Conservation (phyloP, 352 stramenopile species). For the Thalassiosira exigua region DNA sequence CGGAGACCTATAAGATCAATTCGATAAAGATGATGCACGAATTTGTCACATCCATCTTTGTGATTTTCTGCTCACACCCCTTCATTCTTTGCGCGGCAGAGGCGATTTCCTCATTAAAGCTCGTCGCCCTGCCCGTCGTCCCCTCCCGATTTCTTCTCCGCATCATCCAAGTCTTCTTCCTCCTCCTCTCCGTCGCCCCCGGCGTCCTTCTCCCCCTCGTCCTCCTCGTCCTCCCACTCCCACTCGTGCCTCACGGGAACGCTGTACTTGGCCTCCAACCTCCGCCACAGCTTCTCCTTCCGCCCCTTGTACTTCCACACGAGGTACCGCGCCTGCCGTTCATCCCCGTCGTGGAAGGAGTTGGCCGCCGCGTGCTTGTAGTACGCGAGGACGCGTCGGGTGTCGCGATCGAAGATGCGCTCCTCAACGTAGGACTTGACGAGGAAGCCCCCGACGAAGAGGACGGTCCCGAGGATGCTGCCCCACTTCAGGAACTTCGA, state of each 20-base stretch:
- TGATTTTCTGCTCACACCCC: too few species aligned
- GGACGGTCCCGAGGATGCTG: conserved; percentile 64
- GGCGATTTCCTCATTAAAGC: conserved; percentile 40
- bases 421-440: conserved; percentile 83
- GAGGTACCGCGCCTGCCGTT: conserved; percentile 74
- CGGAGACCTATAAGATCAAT: too few species aligned
- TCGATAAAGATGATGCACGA: too few species aligned
- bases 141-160: conserved; percentile 35
- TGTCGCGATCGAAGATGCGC: conserved; percentile 76
- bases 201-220: conserved; percentile 17
- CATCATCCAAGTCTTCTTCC: conserved; percentile 53
- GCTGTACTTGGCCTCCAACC: conserved; percentile 82
- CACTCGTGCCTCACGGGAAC: conserved; percentile 61
- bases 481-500: conserved; percentile 69
- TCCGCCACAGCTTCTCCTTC: conserved; percentile 79
- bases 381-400: conserved; percentile 73
- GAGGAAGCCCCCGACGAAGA: conserved; percentile 83
- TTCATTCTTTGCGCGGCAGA: too few species aligned
- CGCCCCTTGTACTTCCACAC: conserved; percentile 84
- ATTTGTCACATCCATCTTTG: too few species aligned
- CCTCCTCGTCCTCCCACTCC: conserved; percentile 71
- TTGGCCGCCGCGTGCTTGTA: conserved; percentile 81
- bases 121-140: conserved; percentile 50
- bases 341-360: conserved; percentile 77
- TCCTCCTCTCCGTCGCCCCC: conserved; percentile 45